A percentile compares a stretch with the other conserved stretches of the same genome.
These are phyloP conservation scores for Styphnolobium japonicum DNA, from an alignment of 306 rosid genomes.

Conservation along the genomic window DNA sequence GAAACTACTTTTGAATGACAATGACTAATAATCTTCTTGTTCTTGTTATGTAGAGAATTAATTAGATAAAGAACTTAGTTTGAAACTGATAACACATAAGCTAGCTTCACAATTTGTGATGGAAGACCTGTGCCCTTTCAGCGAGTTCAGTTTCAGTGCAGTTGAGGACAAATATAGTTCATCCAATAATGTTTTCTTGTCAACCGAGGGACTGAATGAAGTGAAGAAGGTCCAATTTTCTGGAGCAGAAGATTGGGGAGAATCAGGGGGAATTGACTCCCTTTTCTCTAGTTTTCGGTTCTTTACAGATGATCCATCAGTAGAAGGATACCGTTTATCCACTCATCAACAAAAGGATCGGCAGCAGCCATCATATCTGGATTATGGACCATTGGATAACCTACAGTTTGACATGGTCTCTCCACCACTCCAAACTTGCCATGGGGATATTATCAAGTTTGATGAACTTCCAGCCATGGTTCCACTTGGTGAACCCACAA, in stretches of 20 bases:
- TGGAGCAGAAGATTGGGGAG: slow-evolving; percentile 18
- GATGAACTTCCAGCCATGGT: slow-evolving; percentile 12
- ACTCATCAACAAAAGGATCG: slow-evolving; percentile 33
- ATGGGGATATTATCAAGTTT: slow-evolving; percentile 18
- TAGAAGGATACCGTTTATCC: slow-evolving; percentile 13
- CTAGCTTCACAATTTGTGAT: slow-evolving; percentile 16
- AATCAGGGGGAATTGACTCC: slow-evolving; percentile 25
- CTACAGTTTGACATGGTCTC: slow-evolving; percentile 38
- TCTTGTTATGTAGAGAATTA: neutral
- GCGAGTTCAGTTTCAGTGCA: slow-evolving; percentile 14
- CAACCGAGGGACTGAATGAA: slow-evolving; percentile 2
- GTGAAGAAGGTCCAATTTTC: slow-evolving; percentile 14
- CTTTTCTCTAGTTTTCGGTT: slow-evolving; percentile 25
- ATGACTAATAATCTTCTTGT: neutral
- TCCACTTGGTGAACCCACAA: slow-evolving; percentile 25
- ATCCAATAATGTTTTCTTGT: slow-evolving; percentile 25
- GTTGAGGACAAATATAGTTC: slow-evolving; percentile 34
- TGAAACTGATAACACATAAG: neutral
- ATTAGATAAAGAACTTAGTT: neutral
- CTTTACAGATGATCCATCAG: slow-evolving; percentile 17
- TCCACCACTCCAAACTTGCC: slow-evolving; percentile 33
- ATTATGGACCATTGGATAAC: slow-evolving; percentile 33
- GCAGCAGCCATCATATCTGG: slow-evolving; percentile 28
- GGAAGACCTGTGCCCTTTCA: slow-evolving; percentile 34
- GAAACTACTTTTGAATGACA: neutral